These are phyloP conservation scores for Biscogniauxia marginata DNA, from an alignment of 2,329 filamentous ascomycete genomes.

Conservation along the genomic window DNA sequence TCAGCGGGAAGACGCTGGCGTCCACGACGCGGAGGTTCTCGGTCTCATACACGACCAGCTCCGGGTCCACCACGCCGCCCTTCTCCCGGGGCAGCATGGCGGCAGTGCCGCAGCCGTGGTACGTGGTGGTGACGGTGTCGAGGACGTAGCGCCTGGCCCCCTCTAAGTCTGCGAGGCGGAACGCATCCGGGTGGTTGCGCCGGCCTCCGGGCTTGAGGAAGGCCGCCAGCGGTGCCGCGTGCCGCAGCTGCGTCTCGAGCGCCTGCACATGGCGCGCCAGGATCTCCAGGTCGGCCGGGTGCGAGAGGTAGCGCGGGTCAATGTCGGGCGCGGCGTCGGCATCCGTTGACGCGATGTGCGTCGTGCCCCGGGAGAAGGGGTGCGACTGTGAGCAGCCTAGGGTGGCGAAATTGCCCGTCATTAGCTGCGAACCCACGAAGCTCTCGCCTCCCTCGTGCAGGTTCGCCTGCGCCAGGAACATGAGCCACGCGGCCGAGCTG, in stretches of 20 bases:
- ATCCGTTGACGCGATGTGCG: slow-evolving; percentile 52
- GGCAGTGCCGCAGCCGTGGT: slow-evolving; percentile 40
- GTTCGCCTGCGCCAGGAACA: slow-evolving; percentile 24
- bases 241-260: slow-evolving; percentile 44
- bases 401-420: slow-evolving; percentile 25
- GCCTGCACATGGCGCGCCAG: slow-evolving; percentile 44
- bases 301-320: slow-evolving; percentile 55
- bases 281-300: slow-evolving; percentile 56
- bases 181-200: slow-evolving; percentile 32
- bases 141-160: slow-evolving; percentile 24
- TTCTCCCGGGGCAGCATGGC: slow-evolving; percentile 44
- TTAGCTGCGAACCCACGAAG: slow-evolving; percentile 19
- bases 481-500: slow-evolving; percentile 21
- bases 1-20: slow-evolving; percentile 22
- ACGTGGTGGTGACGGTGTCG: slow-evolving; percentile 22
- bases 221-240: slow-evolving; percentile 41
- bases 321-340: slow-evolving; percentile 42
- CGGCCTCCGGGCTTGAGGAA: slow-evolving; percentile 36
- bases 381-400: slow-evolving; percentile 52
- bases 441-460: slow-evolving; percentile 24
- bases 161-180: slow-evolving; percentile 15
- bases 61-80: slow-evolving; percentile 43
- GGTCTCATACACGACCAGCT: slow-evolving; percentile 43
- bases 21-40: slow-evolving; percentile 31
- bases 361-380: slow-evolving; percentile 57